These are phyloP conservation scores for Limnomonas spitsbergensis DNA, from an alignment of 139 green algal species.

Conservation along the genomic window DNA sequence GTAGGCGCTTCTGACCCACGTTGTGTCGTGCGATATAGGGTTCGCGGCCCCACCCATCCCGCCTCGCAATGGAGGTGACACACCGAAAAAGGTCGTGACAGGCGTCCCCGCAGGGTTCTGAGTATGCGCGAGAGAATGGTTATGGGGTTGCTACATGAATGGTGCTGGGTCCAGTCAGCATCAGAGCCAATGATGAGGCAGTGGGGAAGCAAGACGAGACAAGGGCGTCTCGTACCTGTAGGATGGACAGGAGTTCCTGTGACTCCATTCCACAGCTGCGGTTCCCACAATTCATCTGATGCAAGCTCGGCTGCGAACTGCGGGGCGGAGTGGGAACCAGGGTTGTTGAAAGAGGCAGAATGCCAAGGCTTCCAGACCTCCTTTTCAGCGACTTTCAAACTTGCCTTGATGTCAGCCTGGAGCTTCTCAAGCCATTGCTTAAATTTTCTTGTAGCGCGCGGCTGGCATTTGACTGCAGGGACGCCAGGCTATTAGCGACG, in stretches of 20 bases:
- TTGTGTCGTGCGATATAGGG: conserved; percentile 2
- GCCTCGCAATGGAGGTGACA: conserved; percentile 6
- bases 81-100: conserved; percentile 3
- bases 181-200: not conserved
- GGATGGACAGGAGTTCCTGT: not conserved
- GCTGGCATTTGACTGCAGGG: not conserved
- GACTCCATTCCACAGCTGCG: conserved; percentile 4
- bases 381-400: not conserved
- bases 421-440: not conserved
- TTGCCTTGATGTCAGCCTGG: not conserved
- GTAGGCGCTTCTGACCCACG: not conserved
- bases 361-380: not conserved
- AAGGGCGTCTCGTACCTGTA: not conserved
- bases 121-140: not conserved
- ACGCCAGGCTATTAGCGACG: not conserved
- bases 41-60: conserved; percentile 16
- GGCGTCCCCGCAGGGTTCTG: not conserved
- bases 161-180: not conserved
- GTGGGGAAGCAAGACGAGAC: not conserved
- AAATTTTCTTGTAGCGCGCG: not conserved
- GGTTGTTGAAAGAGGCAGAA: not conserved
- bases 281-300: not conserved
- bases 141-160: not conserved
- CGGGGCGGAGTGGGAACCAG: not conserved
- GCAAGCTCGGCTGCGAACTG: not conserved